Base-by-base conservation (phyloP, 805 yeast genomes). In the Suhomyces faveliae region DNA sequence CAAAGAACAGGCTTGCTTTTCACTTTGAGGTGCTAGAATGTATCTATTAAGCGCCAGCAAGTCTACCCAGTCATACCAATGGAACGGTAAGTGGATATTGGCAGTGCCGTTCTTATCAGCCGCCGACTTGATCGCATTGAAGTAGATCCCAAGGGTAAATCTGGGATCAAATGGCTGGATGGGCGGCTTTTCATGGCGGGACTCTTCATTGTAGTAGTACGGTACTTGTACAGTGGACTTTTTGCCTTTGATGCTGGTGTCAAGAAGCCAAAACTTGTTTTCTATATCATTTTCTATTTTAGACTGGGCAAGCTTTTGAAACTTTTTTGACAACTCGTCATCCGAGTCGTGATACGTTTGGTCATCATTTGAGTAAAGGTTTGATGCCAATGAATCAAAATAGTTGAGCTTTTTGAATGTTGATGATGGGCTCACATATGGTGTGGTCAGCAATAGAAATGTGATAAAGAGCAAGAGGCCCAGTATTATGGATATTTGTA, bases 21-120 rank as follows among this genome's bases (percentile, higher is more conserved):
- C 35, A 4, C 22, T 27, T 12, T n/a, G 41, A 3, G 45, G 35
- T 3, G 48, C 48, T 17, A 50, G 29, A 35, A 53, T 35, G 22
- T 43, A 51, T 39, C 46, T 65, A 42, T 69, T 63, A 51, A 77
- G 60, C 20, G 66, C 63, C 6, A 73, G 67, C 63, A 78, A 64
- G 49, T 79, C 82, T 3, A 71, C 69, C 77, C 83, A 79, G 57
- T 80, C 84, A 48, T 68, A 69, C 84, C 84, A 80, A 53, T 78
- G 79, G 61, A 80, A 79, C 0, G 80, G 52, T 1, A 55, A 49
- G 53, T 6, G 9, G 40, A 56, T 43, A 13, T 42, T 40, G 4
- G 19, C 21, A 4, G 35, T 30, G 23, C 39, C 35, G 40, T 35
- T 29, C 13, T 40, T n/a, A 29, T 41, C 11, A 11, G 30, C 25